Conservation (phyloP, 164 flowering plant species). For the Berberis vulgaris region DNA sequence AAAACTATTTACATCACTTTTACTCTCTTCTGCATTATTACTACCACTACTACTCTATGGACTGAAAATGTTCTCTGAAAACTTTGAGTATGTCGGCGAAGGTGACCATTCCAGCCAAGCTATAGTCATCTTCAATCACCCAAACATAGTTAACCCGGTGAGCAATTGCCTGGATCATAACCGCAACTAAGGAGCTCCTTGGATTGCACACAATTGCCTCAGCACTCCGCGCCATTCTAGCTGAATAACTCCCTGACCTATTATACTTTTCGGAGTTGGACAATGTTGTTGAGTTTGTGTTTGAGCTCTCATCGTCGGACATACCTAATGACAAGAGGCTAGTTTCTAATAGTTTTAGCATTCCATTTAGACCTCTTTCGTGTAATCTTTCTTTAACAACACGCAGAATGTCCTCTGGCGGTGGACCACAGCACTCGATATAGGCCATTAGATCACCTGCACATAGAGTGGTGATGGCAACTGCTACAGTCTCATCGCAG, state of each 20-base stretch:
- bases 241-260: conserved; percentile 47
- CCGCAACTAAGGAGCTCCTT: conserved; percentile 79
- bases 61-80: conserved; percentile 22
- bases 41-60: not conserved
- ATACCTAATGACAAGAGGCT: conserved; percentile 17
- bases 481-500: conserved; percentile 66
- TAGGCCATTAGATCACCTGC: conserved; percentile 72
- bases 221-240: conserved; percentile 53
- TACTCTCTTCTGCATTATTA: not conserved
- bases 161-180: conserved; percentile 87
- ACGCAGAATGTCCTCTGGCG: conserved; percentile 48
- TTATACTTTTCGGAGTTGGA: conserved; percentile 20
- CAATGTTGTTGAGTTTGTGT: not conserved
- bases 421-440: conserved; percentile 75
- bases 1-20: no score
- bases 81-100: conserved; percentile 52
- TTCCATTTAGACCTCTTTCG: conserved; percentile 36
- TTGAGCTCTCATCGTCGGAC: conserved; percentile 47
- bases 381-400: conserved; percentile 42
- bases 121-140: conserved; percentile 72
- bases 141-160: conserved; percentile 83
- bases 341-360: conserved; percentile 36
- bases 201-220: conserved; percentile 83
- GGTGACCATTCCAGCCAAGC: conserved; percentile 72
- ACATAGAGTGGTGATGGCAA: conserved; percentile 67